A percentile compares a stretch with the other conserved stretches of the same genome.
phyloP scores from a whole-genome alignment of 2,329 filamentous ascomycete species.

The Trichoderma atrobrunneum region DNA sequence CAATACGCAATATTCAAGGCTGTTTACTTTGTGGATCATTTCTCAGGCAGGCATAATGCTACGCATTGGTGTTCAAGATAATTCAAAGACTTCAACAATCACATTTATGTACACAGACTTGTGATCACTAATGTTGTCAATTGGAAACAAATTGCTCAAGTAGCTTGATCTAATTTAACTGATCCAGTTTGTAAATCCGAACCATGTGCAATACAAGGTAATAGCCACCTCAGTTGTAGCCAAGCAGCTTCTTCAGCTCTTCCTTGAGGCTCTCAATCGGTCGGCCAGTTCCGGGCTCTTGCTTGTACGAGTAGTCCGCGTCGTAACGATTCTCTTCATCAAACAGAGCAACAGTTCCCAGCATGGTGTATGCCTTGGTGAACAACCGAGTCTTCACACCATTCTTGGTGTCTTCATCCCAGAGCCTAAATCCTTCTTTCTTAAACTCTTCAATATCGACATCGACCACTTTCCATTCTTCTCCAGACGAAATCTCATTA shows the following conservation, averaged over 20 bases:
- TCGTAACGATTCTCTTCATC: conserved; percentile 22
- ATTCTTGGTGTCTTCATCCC: conserved; percentile 12
- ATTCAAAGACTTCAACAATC: neutral
- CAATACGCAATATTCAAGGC: neutral
- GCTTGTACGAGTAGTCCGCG: conserved; percentile 14
- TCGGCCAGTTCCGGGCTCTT: conserved; percentile 16
- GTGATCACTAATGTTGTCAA: neutral
- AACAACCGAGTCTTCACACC: conserved; percentile 17
- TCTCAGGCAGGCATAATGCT: neutral
- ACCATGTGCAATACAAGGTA: neutral
- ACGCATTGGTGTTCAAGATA: neutral
- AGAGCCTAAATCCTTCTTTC: neutral
- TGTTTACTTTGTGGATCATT: neutral
- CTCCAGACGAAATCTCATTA: neutral
- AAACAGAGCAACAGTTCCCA: conserved; percentile 19
- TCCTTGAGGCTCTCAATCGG: neutral
- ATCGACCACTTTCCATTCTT: neutral
- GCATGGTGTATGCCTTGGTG: conserved; percentile 16
- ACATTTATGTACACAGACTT: neutral
- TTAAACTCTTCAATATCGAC: neutral
- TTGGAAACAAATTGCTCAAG: neutral
- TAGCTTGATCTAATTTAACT: neutral
- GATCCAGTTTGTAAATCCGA: neutral
- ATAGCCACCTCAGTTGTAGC: neutral
- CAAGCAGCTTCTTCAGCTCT: neutral